Percentiles rank a stretch among this genome's conserved stretches.
Evolutionary conservation across 1,284 basidiomycete species (phyloP).

Genomic region (Boletus smithii): DNA sequence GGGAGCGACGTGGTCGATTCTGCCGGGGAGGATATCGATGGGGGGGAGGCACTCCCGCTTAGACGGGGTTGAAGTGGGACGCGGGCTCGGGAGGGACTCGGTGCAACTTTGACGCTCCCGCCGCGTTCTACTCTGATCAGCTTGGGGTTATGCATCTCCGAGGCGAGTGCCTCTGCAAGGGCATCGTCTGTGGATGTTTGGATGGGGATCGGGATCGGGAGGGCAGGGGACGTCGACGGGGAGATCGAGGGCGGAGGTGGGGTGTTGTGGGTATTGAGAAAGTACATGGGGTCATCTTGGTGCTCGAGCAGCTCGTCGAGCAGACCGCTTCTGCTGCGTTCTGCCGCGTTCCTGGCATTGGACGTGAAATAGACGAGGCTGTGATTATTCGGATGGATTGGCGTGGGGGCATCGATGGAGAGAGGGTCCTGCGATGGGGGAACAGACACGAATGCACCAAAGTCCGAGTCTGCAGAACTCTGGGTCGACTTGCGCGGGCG

Average conservation of each 20-base stretch:
- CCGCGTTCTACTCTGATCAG: constrained; percentile 6
- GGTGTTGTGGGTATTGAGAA: constrained; percentile 28
- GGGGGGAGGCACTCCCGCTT: constrained; percentile 22
- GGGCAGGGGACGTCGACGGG: too few species aligned
- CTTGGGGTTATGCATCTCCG: constrained; percentile 15
- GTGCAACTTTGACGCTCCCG: constrained; percentile 20
- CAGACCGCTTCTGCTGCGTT: constrained; percentile 48
- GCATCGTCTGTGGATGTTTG: constrained; percentile 19
- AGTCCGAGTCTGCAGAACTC: constrained; percentile 43
- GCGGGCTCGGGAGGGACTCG: constrained; percentile 11
- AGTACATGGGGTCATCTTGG: constrained; percentile 67
- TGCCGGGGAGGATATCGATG: constrained; percentile 16
- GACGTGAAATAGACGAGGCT: constrained; percentile 53
- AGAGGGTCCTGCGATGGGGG: constrained; percentile 58
- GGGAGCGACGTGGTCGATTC: constrained; percentile 14
- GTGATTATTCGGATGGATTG: constrained; percentile 18
- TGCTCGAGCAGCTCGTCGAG: constrained; percentile 61
- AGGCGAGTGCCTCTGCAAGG: constrained; percentile 22
- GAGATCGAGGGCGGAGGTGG: not conserved
- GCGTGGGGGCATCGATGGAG: constrained; percentile 3
- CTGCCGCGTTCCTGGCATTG: constrained; percentile 51
- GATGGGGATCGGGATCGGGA: not conserved
- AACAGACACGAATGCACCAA: constrained; percentile 68
- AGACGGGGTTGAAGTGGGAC: constrained; percentile 26
- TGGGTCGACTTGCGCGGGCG: too few species aligned